phyloP scores from a whole-genome alignment of 352 stramenopile genomes.

The Thalassiosira hispida region DNA sequence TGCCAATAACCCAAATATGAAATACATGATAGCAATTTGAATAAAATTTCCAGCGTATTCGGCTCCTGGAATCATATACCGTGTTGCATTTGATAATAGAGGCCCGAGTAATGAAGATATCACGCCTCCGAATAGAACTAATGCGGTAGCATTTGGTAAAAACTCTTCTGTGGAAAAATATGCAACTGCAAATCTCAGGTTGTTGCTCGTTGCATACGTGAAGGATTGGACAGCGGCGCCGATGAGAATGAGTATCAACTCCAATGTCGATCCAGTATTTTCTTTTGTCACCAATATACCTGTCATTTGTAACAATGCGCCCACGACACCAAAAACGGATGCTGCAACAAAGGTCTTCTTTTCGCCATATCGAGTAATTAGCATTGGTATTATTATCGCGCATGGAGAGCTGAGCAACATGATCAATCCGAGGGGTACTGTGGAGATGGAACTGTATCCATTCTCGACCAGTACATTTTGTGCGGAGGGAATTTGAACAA shows the following conservation, averaged over 20 bases:
- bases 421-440: not conserved
- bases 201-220: conserved; percentile 7
- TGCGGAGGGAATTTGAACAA: conserved; percentile 2
- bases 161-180: conserved; percentile 10
- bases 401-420: conserved; percentile 1
- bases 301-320: conserved; percentile 7
- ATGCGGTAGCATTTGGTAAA: conserved; percentile 12
- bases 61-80: conserved; percentile 7
- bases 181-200: conserved; percentile 2
- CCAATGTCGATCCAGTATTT: not conserved
- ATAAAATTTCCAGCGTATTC: conserved; percentile 8
- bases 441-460: conserved; percentile 3
- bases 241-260: not conserved
- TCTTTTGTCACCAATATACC: not conserved
- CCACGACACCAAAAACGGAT: not conserved
- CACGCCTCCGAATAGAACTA: not conserved
- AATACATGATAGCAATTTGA: conserved; percentile 9
- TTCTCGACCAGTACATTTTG: conserved; percentile 2
- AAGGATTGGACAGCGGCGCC: conserved; percentile 1
- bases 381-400: not conserved
- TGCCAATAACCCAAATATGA: conserved; percentile 9
- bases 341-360: conserved; percentile 10
- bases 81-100: not conserved
- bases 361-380: conserved; percentile 4
- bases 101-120: conserved; percentile 5